Base-by-base conservation (phyloP, 176 grass and related monocot genomes). In the Dendrocalamus sinicus region DNA sequence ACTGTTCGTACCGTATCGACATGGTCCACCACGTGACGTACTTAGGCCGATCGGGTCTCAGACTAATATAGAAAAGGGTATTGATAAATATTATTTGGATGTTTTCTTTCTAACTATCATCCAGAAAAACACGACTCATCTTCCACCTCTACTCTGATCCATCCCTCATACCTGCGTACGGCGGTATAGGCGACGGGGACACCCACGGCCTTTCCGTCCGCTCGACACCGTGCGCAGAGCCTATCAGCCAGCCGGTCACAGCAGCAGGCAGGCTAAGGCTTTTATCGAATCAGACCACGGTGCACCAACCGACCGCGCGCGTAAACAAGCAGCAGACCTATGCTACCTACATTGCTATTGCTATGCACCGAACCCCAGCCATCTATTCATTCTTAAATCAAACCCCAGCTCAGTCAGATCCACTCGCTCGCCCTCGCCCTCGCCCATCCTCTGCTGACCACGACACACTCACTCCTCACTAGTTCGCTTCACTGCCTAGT, bases 281-380 rank as follows among this genome's bases (percentile, higher is more conserved):
- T 84, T 89, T 73, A 80, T 54, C 80, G 26, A 72, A 23, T 23
- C 65, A 30, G 57, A 53, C 59, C 87, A 37, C 17, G 58, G 67
- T 37, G 70, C 75, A 84, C 87, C 81, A 35, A 84, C 87, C 76
- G 87, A 89, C 87, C 76, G 76, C 26, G 20, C 9, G 75, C 37
- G 55, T 84, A 89, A 83, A 83, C 66, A 57, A 41, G 63, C 72
- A 44, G 28, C 86, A 88, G 86, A 47, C 47, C 16, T 39, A 39
- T 39, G 48, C 12, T 14, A 5, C 37, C 37, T 39, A 39, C 37
- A 39, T 1, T 47, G 41, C 24, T 70, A 64, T 15, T 47, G 32
- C 30, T 53, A 48, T 15, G 46, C 64, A 22, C 10, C 23, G 39
- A 52, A 39, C 26, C 26, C 43, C 41, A 48, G 26, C 81, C 39